Percentiles rank a stretch among this genome's conserved stretches.
phyloP scores from a whole-genome alignment of 768 basidiomycete genomes.

The Leucosporidium creatinivorum region DNA sequence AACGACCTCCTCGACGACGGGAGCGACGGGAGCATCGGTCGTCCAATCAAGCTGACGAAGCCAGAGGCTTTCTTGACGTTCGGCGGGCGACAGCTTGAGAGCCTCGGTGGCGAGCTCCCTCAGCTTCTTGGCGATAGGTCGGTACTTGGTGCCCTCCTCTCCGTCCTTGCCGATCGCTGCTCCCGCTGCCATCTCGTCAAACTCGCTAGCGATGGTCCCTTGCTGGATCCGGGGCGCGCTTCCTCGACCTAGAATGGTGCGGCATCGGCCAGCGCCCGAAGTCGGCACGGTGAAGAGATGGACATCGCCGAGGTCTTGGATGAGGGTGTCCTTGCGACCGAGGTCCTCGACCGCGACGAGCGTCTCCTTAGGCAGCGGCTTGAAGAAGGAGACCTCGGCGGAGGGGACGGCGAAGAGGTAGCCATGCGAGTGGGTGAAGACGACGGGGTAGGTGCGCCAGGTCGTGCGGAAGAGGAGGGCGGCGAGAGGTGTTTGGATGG shows the following conservation, averaged over 20 bases:
- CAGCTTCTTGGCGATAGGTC: slow-evolving; percentile 47
- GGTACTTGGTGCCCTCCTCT: slow-evolving; percentile 35
- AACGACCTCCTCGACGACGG: not conserved
- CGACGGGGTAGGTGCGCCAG: slow-evolving; percentile 40
- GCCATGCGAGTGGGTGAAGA: slow-evolving; percentile 38
- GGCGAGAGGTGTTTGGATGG: slow-evolving; percentile 27
- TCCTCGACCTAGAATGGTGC: not conserved
- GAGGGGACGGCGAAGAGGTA: slow-evolving; percentile 41
- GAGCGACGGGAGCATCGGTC: not conserved
- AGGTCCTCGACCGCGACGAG: slow-evolving; percentile 2
- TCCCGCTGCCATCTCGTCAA: slow-evolving; percentile 32
- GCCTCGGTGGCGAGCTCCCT: slow-evolving; percentile 37
- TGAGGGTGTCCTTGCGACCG: not conserved
- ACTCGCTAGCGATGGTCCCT: slow-evolving; percentile 11
- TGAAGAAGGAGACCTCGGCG: not conserved
- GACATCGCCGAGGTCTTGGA: not conserved
- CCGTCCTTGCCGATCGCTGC: slow-evolving; percentile 47
- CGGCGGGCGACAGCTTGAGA: no score
- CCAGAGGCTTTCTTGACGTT: slow-evolving; percentile 42
- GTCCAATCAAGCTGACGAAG: slow-evolving; percentile 65
- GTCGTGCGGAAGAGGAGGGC: slow-evolving; percentile 55
- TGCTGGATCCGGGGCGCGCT: slow-evolving; percentile 3
- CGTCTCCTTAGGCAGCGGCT: not conserved
- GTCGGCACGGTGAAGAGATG: slow-evolving; percentile 7
- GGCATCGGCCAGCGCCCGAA: slow-evolving; percentile 5